phyloP scores from a whole-genome alignment of 2,329 filamentous ascomycete genomes.

The Neonectria faginata region DNA sequence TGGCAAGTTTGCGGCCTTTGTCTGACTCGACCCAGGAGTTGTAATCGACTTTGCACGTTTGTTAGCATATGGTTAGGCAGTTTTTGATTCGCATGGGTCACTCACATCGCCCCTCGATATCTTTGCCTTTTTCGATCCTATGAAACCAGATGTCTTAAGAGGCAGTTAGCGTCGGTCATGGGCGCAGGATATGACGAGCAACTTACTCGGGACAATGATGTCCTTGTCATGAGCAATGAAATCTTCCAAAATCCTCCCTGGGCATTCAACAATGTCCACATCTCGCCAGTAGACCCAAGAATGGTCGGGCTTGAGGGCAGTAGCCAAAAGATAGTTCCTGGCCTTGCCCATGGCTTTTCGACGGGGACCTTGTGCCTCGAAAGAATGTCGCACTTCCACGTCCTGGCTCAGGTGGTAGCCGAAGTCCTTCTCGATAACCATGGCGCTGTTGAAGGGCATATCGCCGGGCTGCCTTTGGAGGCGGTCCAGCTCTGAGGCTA shows the following conservation, averaged over 20 bases:
- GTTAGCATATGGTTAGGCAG: slow-evolving; percentile 26
- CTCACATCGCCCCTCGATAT: slow-evolving; percentile 96
- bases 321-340: slow-evolving; percentile 88
- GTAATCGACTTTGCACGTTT: slow-evolving; percentile 79
- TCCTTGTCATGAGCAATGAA: slow-evolving; percentile 95
- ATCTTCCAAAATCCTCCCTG: slow-evolving; percentile 88
- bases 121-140: slow-evolving; percentile 80
- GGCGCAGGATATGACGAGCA: not conserved
- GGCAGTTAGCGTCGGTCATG: slow-evolving; percentile 40
- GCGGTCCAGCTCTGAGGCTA: slow-evolving; percentile 86
- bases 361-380: slow-evolving; percentile 87
- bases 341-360: slow-evolving; percentile 91
- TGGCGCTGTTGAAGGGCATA: slow-evolving; percentile 85
- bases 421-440: slow-evolving; percentile 93
- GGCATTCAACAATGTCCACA: slow-evolving; percentile 94
- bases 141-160: slow-evolving; percentile 93
- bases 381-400: slow-evolving; percentile 86
- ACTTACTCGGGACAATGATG: slow-evolving; percentile 91
- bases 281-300: slow-evolving; percentile 99
- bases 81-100: slow-evolving; percentile 32
- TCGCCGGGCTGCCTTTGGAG: slow-evolving; percentile 85
- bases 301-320: slow-evolving; percentile 90
- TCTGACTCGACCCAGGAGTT: slow-evolving; percentile 98
- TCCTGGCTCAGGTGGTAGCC: slow-evolving; percentile 78
- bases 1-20: slow-evolving; percentile 80